Percentiles rank a stretch among this genome's conserved stretches.
phyloP scores from a whole-genome alignment of 306 rosid genomes.

The Quercus rubra region DNA sequence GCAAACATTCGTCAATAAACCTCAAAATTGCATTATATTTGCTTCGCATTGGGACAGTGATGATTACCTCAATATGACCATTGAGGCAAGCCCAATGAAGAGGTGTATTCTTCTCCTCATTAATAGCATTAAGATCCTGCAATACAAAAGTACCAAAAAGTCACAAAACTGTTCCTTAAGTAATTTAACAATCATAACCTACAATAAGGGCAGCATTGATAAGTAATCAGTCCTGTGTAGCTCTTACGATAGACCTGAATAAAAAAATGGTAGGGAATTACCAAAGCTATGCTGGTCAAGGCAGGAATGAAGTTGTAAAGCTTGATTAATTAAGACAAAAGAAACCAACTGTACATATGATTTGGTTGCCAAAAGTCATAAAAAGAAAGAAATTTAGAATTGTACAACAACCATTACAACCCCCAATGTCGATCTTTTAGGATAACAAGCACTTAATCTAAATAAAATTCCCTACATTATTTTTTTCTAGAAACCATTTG shows the following conservation, averaged over 20 bases:
- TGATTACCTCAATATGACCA: slow-evolving; percentile 79
- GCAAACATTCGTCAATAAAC: slow-evolving; percentile 3
- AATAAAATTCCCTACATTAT: not conserved
- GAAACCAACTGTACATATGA: not conserved
- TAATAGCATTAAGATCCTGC: slow-evolving; percentile 72
- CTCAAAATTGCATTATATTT: not conserved
- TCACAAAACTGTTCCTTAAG: not conserved
- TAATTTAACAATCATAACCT: not conserved
- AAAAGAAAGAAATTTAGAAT: not conserved
- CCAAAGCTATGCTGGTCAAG: not conserved
- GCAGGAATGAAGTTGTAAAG: not conserved
- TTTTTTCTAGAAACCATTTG: not conserved
- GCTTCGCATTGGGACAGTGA: not conserved
- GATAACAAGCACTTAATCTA: not conserved
- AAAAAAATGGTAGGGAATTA: not conserved
- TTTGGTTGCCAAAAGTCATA: not conserved
- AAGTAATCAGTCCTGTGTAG: not conserved
- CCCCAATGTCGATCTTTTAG: not conserved
- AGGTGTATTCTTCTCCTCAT: slow-evolving; percentile 81
- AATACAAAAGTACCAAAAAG: slow-evolving; percentile 4
- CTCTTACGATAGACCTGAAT: not conserved
- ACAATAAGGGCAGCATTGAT: not conserved
- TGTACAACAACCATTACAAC: not conserved
- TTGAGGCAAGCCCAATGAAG: slow-evolving; percentile 98
- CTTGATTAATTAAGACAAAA: not conserved